Percentiles rank a stretch among this genome's conserved stretches.
phyloP scores from a whole-genome alignment of 805 yeast species.

The Wickerhamomyces alni region DNA sequence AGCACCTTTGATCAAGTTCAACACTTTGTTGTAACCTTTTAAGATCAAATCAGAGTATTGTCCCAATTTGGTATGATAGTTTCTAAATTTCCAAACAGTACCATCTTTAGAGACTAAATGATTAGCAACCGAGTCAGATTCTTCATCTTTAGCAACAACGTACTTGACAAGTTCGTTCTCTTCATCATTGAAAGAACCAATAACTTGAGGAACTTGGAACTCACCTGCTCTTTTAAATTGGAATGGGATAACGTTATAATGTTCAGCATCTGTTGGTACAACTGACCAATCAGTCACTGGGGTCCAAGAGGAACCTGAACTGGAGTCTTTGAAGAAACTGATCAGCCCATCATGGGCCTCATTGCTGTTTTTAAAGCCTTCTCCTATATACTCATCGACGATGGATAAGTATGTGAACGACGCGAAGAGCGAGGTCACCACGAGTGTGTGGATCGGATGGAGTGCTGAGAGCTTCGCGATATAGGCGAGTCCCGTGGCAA shows the following conservation, averaged over 20 bases:
- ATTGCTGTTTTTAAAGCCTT: conserved; percentile 21
- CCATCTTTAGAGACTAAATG: conserved; percentile 31
- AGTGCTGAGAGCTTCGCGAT: conserved; percentile 54
- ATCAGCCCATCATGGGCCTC: conserved; percentile 22
- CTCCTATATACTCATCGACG: conserved; percentile 54
- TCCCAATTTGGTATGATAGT: conserved; percentile 45
- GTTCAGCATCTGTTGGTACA: conserved; percentile 34
- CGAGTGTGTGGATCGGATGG: conserved; percentile 82
- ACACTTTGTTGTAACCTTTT: conserved; percentile 33
- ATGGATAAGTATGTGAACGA: conserved; percentile 75
- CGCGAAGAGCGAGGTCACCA: conserved; percentile 65
- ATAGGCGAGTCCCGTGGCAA: conserved; percentile 38
- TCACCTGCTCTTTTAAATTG: conserved; percentile 44
- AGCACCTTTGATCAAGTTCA: conserved; percentile 55
- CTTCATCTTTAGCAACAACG: conserved; percentile 25
- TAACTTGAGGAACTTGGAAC: conserved; percentile 35
- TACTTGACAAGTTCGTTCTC: conserved; percentile 38
- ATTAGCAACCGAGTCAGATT: conserved; percentile 7
- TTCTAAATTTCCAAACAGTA: conserved; percentile 54
- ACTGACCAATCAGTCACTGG: conserved; percentile 36
- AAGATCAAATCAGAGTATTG: conserved; percentile 49
- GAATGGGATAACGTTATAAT: conserved; percentile 47
- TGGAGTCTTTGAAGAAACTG: conserved; percentile 29
- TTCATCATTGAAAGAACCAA: conserved; percentile 32
- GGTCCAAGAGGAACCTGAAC: conserved; percentile 38